A percentile compares a stretch with the other conserved stretches of the same genome.
Conservation (phyloP, 768 basidiomycete genomes). For the Lactarius trivialis region DNA sequence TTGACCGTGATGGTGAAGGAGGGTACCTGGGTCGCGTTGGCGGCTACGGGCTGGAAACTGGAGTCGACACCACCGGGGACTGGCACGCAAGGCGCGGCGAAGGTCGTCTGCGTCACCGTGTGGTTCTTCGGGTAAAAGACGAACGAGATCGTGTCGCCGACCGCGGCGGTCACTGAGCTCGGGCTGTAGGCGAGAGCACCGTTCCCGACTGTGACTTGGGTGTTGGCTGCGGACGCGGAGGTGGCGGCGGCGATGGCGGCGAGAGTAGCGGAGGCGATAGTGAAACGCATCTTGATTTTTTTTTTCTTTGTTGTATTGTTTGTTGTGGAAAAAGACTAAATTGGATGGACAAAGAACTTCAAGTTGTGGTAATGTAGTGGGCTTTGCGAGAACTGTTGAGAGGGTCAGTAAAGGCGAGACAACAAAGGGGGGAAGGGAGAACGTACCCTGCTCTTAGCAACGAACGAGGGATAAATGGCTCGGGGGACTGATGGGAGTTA, state of each 20-base stretch:
- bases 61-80: constrained; percentile 26
- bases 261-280: constrained; percentile 9
- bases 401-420: not conserved
- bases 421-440: not conserved
- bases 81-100: constrained; percentile 30
- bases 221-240: constrained; percentile 1
- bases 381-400: constrained; percentile 22
- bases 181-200: constrained; percentile 18
- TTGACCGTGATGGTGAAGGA: constrained; percentile 22
- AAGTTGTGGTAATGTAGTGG: not conserved
- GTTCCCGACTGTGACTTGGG: constrained; percentile 18
- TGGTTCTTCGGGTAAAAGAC: constrained; percentile 22
- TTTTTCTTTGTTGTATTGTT: constrained; percentile 9
- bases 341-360: no score
- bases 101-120: constrained; percentile 33
- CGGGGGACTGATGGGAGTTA: constrained; percentile 1
- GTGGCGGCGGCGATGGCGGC: constrained; percentile 18
- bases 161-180: constrained; percentile 18
- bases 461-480: constrained; percentile 34
- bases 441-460: constrained; percentile 44
- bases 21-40: constrained; percentile 13
- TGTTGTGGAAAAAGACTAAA: no score
- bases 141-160: constrained; percentile 25
- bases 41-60: constrained; percentile 27
- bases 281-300: constrained; percentile 18